A percentile compares a stretch with the other conserved stretches of the same genome.
Conservation (phyloP, 202 grass and related monocot species). For the Setaria italica region DNA sequence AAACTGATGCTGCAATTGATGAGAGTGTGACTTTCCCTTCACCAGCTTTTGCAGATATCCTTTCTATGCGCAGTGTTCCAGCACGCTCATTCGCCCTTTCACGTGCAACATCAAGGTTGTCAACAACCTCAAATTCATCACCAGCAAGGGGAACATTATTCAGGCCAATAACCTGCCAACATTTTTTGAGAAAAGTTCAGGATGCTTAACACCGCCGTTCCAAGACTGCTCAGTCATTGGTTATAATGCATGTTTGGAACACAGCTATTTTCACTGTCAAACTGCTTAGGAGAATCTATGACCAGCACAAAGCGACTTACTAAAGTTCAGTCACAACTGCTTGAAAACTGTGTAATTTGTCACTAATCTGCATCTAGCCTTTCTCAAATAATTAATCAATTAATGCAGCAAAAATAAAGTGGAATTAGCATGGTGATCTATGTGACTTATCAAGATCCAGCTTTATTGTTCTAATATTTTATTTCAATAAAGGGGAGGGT, state of each 20-base stretch:
- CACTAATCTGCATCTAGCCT: constrained; percentile 2
- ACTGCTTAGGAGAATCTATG: constrained; percentile 29
- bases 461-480: neutral
- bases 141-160: constrained; percentile 87
- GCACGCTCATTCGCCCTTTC: constrained; percentile 68
- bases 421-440: neutral
- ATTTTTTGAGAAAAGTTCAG: constrained; percentile 19
- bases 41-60: constrained; percentile 85
- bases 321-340: constrained; percentile 7
- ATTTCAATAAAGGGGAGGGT: constrained; percentile 6
- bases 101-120: constrained; percentile 68
- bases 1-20: constrained; percentile 74
- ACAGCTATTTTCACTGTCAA: neutral
- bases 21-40: constrained; percentile 90
- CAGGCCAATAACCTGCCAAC: constrained; percentile 81
- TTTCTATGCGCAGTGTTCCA: constrained; percentile 60
- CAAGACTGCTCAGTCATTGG: neutral
- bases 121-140: constrained; percentile 88
- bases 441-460: constrained; percentile 13
- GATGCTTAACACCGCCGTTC: constrained; percentile 21
- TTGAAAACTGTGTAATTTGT: neutral
- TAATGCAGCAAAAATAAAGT: constrained; percentile 8
- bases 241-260: constrained; percentile 25
- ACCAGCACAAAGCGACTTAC: neutral
- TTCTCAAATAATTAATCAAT: neutral